Base-by-base conservation (phyloP, 345 rosid genomes). In the Salix caprea region DNA sequence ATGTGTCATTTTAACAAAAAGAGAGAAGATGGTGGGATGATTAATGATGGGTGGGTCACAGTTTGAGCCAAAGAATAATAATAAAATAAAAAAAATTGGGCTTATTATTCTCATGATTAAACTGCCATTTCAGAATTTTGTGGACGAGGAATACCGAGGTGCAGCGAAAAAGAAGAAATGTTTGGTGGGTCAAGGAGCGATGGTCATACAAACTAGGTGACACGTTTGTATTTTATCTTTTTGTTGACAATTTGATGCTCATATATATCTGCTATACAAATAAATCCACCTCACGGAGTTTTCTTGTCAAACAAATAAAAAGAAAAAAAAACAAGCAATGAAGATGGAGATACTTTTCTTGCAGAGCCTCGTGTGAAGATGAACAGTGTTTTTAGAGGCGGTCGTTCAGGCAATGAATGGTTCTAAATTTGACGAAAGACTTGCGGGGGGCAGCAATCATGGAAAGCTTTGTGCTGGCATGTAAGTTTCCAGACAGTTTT, bases 61-160 rank as follows among this genome's bases (percentile, higher is more conserved):
- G 65, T 32, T 7, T 10, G 26, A 74, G 74, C 11, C 13, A 7
- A 36, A 6, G 23, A 30, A 60, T 21, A 56, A 15, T 26, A 4
- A 26, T 37, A 46, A 32, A 34, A 60, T 12, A 23, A 50, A 4
- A 0, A 34, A 34, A 34, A 34, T 54, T 74, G 13, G 71, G 71
- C 82, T 80, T 66, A 65, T 78, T 80, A 65, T 80, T 80, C 19
- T 9, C 32, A 52, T 65, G 48, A 28, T 70, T 76, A 44, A 60
- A 14, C 37, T 62, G 16, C 10, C 2, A 0, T 67, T 85, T 69
- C 44, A 73, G 73, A 74, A 67, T 77, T 82, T 77, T 71, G 84
- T 71, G 81, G 75, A 82, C 86, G 87, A 78, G 88, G 86, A 74
- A 19, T 36, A 24, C 24, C 26, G 36, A 61, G 48, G 39, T 36